Evolutionary conservation across 2,329 filamentous ascomycete genomes (phyloP).

Genomic region (Blastomyces percursus): DNA sequence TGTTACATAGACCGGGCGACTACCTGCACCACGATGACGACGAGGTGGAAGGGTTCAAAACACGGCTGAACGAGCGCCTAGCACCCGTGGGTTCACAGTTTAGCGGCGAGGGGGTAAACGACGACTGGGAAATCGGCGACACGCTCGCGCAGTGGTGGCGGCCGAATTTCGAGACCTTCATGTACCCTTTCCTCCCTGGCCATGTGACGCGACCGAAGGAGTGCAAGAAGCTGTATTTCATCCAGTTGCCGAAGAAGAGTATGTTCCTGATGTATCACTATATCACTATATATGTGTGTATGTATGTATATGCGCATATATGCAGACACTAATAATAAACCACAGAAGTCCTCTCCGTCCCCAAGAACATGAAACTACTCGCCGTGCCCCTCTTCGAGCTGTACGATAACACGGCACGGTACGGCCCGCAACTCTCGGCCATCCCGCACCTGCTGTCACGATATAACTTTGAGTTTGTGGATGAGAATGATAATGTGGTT

Average conservation of each 20-base stretch:
- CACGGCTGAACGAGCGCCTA: constrained; percentile 79
- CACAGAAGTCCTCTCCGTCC: constrained; percentile 83
- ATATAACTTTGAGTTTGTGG: constrained; percentile 96
- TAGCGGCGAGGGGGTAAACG: constrained; percentile 74
- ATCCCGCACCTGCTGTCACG: constrained; percentile 90
- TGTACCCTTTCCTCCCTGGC: constrained; percentile 96
- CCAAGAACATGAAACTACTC: constrained; percentile 99
- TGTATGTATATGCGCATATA: background rate
- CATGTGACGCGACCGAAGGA: constrained; percentile 96
- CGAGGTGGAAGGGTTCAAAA: constrained; percentile 90
- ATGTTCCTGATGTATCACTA: constrained; percentile 20
- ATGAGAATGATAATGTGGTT: constrained; percentile 81
- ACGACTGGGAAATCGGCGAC: constrained; percentile 90
- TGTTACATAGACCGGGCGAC: constrained; percentile 60
- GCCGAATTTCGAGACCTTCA: constrained; percentile 98
- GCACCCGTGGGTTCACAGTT: constrained; percentile 79
- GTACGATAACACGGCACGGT: constrained; percentile 91
- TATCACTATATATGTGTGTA: background rate
- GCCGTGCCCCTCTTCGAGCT: constrained; percentile 95
- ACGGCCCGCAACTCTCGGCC: constrained; percentile 89
- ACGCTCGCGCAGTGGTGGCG: constrained; percentile 98
- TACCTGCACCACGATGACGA: constrained; percentile 80
- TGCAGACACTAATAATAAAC: background rate
- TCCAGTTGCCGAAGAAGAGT: constrained; percentile 88
- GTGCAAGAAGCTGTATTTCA: constrained; percentile 98